Base-by-base conservation (phyloP, 306 rosid genomes). In the Fragaria iinumae region DNA sequence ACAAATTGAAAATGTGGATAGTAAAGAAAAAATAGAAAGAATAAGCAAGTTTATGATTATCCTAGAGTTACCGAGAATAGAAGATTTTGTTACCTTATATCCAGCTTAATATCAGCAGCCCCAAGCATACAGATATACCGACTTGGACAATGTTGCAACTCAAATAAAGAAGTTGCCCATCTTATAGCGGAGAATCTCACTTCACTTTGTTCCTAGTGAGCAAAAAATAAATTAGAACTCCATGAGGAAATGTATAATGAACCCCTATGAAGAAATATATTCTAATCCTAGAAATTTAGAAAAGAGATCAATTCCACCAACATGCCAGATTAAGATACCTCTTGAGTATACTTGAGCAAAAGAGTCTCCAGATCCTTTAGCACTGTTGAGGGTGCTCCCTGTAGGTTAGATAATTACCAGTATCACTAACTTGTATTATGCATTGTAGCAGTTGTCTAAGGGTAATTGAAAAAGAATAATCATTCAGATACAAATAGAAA, bases 111-210 rank as follows among this genome's bases (percentile, higher is more conserved):
- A 88, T 94, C 98, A 83, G 95, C 87, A 18, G 86, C 96, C 73
- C 89, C 95, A 76, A 92, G 95, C 91, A 94, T 89, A 82, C 97
- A 94, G 69, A 92, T 84, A 86, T 77, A 94, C 70, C 96, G 95
- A 82, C 97, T 94, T 25, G 98, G 95, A 81, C 97, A 94, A 74
- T 94, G 93, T 69, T 89, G 93, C 79, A 87, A 81, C 78, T 87
- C 92, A 88, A 88, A 94, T 88, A 94, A 83, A 47, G 86, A 84
- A 67, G 93, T 94, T 18, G 96, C 95, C 98, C 98, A 94, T 86
- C 98, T 90, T 47, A 92, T 80, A 74, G 93, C 91, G 76, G 96
- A 94, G 73, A 86, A 92, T 66, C 98, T 83, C 64, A 90, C 93
- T 89, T 94, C 98, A 83, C 91, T 85, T 92, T 92, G 92, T 78